Evolutionary conservation across 179 eudicot species (phyloP).

Genomic region (Corrigiola litoralis): DNA sequence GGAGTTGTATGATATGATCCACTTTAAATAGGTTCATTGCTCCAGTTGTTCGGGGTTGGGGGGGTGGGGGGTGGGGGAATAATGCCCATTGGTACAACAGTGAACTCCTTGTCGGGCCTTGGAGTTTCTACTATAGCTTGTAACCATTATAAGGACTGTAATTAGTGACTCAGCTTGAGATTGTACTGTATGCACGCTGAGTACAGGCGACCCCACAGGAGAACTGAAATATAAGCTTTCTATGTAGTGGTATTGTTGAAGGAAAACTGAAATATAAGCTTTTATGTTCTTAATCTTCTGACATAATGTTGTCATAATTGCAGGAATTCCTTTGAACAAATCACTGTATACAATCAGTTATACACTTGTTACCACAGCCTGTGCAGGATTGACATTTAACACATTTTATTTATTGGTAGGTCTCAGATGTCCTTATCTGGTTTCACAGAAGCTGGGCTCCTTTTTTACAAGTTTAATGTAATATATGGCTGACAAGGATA

Average conservation of each 20-base stretch:
- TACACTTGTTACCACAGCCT: conserved; percentile 59
- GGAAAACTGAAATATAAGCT: background rate
- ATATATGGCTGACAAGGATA: background rate
- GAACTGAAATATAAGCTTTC: too few species aligned
- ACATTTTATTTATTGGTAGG: conserved; percentile 60
- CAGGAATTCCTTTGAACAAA: conserved; percentile 80
- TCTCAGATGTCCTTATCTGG: conserved; percentile 4
- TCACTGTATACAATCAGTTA: conserved; percentile 75
- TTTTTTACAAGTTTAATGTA: background rate
- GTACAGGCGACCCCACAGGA: too few species aligned
- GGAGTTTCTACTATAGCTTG: too few species aligned
- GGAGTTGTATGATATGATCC: too few species aligned
- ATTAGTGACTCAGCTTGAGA: too few species aligned
- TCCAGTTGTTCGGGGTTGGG: too few species aligned
- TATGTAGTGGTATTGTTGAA: background rate
- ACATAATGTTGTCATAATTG: conserved; percentile 18
- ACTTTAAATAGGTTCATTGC: too few species aligned
- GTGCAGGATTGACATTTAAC: conserved; percentile 72
- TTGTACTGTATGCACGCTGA: too few species aligned
- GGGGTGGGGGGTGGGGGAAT: too few species aligned
- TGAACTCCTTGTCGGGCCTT: too few species aligned
- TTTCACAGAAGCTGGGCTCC: background rate
- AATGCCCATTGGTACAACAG: too few species aligned
- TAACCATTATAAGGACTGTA: too few species aligned
- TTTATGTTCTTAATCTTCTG: background rate